Evolutionary conservation across 805 yeast species (phyloP).

Genomic region (Metschnikowia lachancei): DNA sequence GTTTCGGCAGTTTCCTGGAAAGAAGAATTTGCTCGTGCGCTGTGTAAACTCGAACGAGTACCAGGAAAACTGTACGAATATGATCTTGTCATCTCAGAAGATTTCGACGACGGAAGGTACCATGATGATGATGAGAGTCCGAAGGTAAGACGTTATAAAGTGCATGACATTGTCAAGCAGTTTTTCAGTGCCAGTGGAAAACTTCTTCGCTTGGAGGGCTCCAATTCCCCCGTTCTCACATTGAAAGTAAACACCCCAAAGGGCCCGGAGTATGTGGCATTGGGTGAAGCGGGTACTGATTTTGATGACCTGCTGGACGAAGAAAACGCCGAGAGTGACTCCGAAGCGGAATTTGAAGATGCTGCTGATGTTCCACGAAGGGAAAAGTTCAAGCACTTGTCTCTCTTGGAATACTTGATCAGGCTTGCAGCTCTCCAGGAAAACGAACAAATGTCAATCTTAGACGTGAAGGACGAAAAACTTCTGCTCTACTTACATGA

Average conservation of each 20-base stretch:
- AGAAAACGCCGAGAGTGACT: slow-evolving; percentile 26
- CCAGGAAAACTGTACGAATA: slow-evolving; percentile 36
- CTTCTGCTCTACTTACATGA: slow-evolving; percentile 59
- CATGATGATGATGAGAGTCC: slow-evolving; percentile 53
- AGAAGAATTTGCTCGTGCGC: slow-evolving; percentile 62
- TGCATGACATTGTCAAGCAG: slow-evolving; percentile 46
- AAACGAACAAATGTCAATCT: slow-evolving; percentile 52
- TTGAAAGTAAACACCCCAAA: slow-evolving; percentile 40
- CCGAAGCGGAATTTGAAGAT: slow-evolving; percentile 13
- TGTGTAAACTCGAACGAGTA: slow-evolving; percentile 39
- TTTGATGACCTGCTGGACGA: slow-evolving; percentile 6
- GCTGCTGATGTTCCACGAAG: neutral
- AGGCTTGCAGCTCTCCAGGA: slow-evolving; percentile 60
- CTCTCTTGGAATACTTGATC: slow-evolving; percentile 61
- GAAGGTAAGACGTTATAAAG: slow-evolving; percentile 30
- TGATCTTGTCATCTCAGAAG: slow-evolving; percentile 49
- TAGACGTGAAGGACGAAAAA: slow-evolving; percentile 64
- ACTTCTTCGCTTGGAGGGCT: slow-evolving; percentile 58
- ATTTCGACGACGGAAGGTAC: slow-evolving; percentile 67
- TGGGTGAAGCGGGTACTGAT: slow-evolving; percentile 21
- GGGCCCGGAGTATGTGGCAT: slow-evolving; percentile 22
- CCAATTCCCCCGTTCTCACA: slow-evolving; percentile 63
- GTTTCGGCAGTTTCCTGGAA: slow-evolving; percentile 57
- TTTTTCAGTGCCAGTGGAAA: slow-evolving; percentile 72
- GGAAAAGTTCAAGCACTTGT: slow-evolving; percentile 37